Evolutionary conservation across 2,329 filamentous ascomycete genomes (phyloP), one percentile per base, ranked within the genome.

Genomic region (Leptographium galeiforme): DNA sequence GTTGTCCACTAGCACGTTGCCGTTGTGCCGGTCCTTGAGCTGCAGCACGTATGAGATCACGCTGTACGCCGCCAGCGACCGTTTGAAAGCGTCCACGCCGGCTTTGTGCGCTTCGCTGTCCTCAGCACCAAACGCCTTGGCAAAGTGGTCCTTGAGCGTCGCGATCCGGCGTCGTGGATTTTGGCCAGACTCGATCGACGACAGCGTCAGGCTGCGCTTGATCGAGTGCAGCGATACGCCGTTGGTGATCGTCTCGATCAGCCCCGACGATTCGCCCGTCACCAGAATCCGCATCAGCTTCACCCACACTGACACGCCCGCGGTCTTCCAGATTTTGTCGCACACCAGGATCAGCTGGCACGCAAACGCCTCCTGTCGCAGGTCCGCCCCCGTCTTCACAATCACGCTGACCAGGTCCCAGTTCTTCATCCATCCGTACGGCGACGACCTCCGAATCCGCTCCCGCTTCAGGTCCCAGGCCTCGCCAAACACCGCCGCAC

Each of bases 361-460:
- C 8, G 87, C 87, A 66, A 93, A 93, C 0, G 87, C 87, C 68
- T 93, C 87, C 69, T 93, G 87, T 50, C 87, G 77, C 57, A 93
- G 71, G 67, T 93, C 87, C 2, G 85, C 85, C 3, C 87, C 87
- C 12, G 87, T 93, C 71, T 93, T 93, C 61, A 93, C 84, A 63
- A 93, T 93, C 56, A 93, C 87, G 63, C 85, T 90, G 57, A 93
- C 75, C 30, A 93, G 75, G 62, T 93, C 87, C 87, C 87, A 93
- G 63, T 89, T 91, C 70, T 87, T 87, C 82, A 89, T 88, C 81
- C 85, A 89, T 11, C 87, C 87, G 63, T 90, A 93, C 0, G 87
- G 87, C 0, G 87, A 91, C 1, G 86, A 86, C 61, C 86, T 85
- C 57, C 87, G 78, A 64, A 93, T 89, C 19, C 87, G 84, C 67